Percentiles rank a stretch among this genome's conserved stretches.
These are phyloP conservation scores for Candida hungchunana DNA, from an alignment of 805 yeast species.

Conservation along the genomic window DNA sequence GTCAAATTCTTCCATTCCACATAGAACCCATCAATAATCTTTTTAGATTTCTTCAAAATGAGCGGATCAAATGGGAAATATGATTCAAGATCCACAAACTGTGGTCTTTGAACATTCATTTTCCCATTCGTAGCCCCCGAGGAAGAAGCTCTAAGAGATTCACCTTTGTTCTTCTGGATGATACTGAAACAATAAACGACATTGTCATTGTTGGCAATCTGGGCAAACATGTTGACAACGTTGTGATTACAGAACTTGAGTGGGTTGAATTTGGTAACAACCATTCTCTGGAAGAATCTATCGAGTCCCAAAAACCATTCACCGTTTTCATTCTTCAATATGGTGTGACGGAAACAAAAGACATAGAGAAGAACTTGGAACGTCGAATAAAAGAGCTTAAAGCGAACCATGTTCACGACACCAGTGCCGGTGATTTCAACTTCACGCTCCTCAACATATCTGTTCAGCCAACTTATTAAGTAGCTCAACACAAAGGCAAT, in stretches of 20 bases:
- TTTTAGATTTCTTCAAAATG: constrained; percentile 58
- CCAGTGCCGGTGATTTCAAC: constrained; percentile 64
- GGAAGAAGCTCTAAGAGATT: constrained; percentile 31
- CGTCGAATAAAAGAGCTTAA: constrained; percentile 83
- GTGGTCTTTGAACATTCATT: constrained; percentile 55
- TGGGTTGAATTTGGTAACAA: constrained; percentile 88
- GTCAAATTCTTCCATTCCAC: constrained; percentile 85
- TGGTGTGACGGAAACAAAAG: constrained; percentile 79
- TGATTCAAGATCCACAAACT: constrained; percentile 85
- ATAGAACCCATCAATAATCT: constrained; percentile 49
- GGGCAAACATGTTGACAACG: constrained; percentile 90
- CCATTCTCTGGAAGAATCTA: constrained; percentile 79
- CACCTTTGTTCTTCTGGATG: constrained; percentile 78
- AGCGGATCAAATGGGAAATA: constrained; percentile 96
- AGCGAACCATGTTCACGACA: constrained; percentile 79
- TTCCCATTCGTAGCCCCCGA: constrained; percentile 21
- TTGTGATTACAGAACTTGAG: constrained; percentile 90
- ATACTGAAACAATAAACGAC: constrained; percentile 92
- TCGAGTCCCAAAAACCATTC: constrained; percentile 81
- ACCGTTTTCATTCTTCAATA: constrained; percentile 40
- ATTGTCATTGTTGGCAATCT: constrained; percentile 83
- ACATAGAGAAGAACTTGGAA: constrained; percentile 88
- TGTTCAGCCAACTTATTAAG: constrained; percentile 76
- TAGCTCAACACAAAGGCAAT: constrained; percentile 79
- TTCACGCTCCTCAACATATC: constrained; percentile 81